Evolutionary conservation across 768 basidiomycete genomes (phyloP), one percentile per base, ranked within the genome.

Genomic region (Antrodiella citrinella): DNA sequence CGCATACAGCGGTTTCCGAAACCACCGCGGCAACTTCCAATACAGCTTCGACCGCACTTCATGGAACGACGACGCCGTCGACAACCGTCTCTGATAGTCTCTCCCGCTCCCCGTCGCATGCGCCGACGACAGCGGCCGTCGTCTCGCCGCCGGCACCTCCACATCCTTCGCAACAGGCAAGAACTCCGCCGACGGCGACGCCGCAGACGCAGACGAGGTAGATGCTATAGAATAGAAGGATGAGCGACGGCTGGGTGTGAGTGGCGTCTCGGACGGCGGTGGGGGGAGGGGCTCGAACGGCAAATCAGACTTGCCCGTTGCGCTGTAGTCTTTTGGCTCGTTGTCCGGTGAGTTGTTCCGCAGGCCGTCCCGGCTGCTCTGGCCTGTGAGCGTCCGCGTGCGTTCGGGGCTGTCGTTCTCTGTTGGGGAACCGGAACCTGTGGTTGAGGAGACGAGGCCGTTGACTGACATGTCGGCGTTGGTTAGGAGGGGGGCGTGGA

Each of bases 1-100:
- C 15, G 79, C 84, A 51, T 70, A 67, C n/a, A 86, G 45, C 1
- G 87, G 84, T 25, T 69, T 71, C 43, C 75, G 70, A 35, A 86
- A 56, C 71, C 72, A 76, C 42, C 74, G 65, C 9, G 84, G 84
- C 13, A 84, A 64, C 9, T 62, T 49, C 42, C 71, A 64, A 38
- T 72, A 74, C 20, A 77, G 57, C 44, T 57, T 70, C 53, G 69
- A 64, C 54, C 77, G 60, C 39, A 57, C 57, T 42, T 67, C 74
- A 55, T 72, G 70, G 3, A 73, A 56, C 1, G 78, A 77, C 3
- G 78, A 74, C 3, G 55, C 51, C 20, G 50, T 51, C 12, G 54
- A 55, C 30, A 54, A 39, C 25, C 53, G 52, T 20, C 56, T 48
- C 30, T 35, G 7, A 7, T 35, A 15, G 15, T 35, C 30, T n/a